A percentile compares a stretch with the other conserved stretches of the same genome.
phyloP scores from a whole-genome alignment of 441 rosid species.

The Cnidoscolus chayamansa region DNA sequence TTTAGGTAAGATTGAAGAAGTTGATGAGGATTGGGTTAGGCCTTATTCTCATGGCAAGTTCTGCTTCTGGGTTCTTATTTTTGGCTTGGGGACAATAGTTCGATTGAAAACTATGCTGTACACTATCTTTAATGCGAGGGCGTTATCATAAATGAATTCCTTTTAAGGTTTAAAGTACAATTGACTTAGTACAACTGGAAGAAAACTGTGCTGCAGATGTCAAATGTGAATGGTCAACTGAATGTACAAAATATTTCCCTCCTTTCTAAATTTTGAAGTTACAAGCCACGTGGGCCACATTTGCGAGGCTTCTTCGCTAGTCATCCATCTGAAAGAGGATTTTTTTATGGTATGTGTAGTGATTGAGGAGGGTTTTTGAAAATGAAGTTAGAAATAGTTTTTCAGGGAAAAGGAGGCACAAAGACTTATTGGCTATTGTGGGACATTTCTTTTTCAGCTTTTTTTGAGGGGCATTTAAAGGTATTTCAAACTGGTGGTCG shows the following conservation, averaged over 20 bases:
- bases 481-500: background rate
- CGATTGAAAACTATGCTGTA: no score
- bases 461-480: background rate
- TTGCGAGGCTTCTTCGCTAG: no score
- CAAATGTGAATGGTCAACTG: background rate
- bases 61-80: no score
- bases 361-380: background rate
- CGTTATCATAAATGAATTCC: background rate
- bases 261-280: background rate
- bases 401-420: background rate
- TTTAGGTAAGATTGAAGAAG: no score
- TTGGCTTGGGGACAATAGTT: no score
- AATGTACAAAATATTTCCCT: background rate
- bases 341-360: background rate
- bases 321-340: background rate
- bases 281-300: no score
- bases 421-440: background rate
- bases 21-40: no score
- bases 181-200: background rate
- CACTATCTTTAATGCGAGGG: background rate
- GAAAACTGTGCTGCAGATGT: background rate
- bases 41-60: no score
- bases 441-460: background rate
- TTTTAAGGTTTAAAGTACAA: background rate
- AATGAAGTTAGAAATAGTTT: background rate